Conservation (phyloP, 805 yeast species). For the Lipomyces sp. region DNA sequence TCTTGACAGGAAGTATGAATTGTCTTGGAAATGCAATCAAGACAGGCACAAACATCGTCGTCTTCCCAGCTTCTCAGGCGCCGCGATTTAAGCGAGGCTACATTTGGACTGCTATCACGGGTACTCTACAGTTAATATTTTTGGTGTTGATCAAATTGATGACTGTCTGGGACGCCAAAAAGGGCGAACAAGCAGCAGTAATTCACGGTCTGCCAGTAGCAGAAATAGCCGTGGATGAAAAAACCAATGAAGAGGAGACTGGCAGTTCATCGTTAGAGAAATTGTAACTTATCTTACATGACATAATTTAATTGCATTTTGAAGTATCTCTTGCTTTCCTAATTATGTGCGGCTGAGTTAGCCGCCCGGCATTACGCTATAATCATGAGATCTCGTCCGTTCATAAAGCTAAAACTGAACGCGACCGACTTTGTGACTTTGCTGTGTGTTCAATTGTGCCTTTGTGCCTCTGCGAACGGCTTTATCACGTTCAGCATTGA, state of each 20-base stretch:
- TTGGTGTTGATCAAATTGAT: conserved; percentile 16
- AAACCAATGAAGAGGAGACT: neutral
- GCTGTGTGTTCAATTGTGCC: too few species aligned
- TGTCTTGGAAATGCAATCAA: conserved; percentile 53
- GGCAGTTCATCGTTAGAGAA: conserved; percentile 4
- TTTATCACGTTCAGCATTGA: too few species aligned
- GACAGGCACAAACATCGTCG: conserved; percentile 54
- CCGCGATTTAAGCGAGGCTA: conserved; percentile 51
- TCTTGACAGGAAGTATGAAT: conserved; percentile 46
- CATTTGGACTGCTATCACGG: conserved; percentile 38
- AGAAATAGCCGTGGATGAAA: neutral
- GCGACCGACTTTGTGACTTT: too few species aligned
- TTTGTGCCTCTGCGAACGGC: too few species aligned
- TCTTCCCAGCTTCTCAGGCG: conserved; percentile 51
- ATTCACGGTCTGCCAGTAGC: neutral
- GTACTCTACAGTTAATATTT: conserved; percentile 15
- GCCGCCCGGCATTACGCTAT: too few species aligned
- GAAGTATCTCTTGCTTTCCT: too few species aligned
- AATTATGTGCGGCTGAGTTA: too few species aligned
- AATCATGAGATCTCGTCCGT: too few species aligned
- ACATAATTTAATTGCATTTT: neutral
- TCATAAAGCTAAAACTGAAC: too few species aligned
- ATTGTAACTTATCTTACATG: neutral
- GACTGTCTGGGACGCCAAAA: conserved; percentile 20
- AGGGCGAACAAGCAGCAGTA: neutral